Conservation (phyloP, 2,329 filamentous ascomycete genomes). For the Pseudogymnoascus sp. region DNA sequence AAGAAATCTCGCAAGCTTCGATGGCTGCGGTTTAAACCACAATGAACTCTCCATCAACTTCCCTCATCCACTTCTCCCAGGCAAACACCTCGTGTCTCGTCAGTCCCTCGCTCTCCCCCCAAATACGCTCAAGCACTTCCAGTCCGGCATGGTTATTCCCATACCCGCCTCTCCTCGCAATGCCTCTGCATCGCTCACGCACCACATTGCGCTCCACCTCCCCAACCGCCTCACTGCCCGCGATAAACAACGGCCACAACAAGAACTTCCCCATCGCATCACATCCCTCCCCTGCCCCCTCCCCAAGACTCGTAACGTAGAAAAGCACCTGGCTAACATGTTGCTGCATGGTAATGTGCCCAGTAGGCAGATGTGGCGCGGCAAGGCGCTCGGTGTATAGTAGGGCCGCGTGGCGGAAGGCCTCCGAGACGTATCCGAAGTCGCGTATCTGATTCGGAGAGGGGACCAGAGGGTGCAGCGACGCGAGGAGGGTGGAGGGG, state of each 20-base stretch:
- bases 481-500: conserved; percentile 39
- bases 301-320: conserved; percentile 71
- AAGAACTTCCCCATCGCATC: conserved; percentile 55
- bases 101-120: conserved; percentile 37
- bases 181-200: conserved; percentile 70
- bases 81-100: neutral
- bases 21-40: conserved; percentile 1
- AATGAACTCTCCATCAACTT: conserved; percentile 3
- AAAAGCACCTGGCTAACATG: conserved; percentile 74
- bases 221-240: conserved; percentile 80
- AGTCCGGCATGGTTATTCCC: conserved; percentile 86
- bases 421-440: conserved; percentile 74
- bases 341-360: conserved; percentile 70
- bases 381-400: conserved; percentile 85
- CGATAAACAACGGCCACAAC: conserved; percentile 87
- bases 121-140: conserved; percentile 77
- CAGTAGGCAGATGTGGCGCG: conserved; percentile 62
- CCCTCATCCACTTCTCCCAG: conserved; percentile 8
- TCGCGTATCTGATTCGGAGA: conserved; percentile 60
- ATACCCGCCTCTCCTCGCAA: conserved; percentile 82
- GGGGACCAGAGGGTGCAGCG: conserved; percentile 37
- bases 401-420: conserved; percentile 80
- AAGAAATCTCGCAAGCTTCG: neutral
- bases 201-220: conserved; percentile 71
- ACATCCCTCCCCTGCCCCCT: conserved; percentile 47